Percentiles rank a stretch among this genome's conserved stretches.
Evolutionary conservation across 305 asterid genomes (phyloP).

Genomic region (Fraxinus xanthoxyloides): DNA sequence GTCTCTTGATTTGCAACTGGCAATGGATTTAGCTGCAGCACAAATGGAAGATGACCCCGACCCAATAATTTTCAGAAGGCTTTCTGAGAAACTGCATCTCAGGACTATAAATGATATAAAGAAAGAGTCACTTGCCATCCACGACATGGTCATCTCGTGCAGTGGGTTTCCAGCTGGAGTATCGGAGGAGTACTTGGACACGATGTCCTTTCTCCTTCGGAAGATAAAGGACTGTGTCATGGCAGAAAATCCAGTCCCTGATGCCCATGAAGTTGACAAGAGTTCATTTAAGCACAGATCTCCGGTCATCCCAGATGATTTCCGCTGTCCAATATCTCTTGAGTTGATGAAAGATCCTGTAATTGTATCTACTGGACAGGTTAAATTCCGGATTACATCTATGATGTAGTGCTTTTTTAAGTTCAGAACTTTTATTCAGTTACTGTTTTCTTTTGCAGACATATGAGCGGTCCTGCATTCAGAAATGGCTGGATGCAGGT

Average conservation of each 20-base stretch:
- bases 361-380: slow-evolving; percentile 98
- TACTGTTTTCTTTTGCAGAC: slow-evolving; percentile 51
- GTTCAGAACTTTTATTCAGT: slow-evolving; percentile 4
- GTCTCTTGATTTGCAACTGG: slow-evolving; percentile 74
- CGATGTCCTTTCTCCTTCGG: slow-evolving; percentile 67
- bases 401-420: slow-evolving; percentile 1
- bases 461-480: slow-evolving; percentile 84
- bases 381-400: slow-evolving; percentile 22
- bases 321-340: slow-evolving; percentile 95
- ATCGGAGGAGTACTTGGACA: slow-evolving; percentile 74
- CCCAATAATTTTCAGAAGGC: slow-evolving; percentile 59
- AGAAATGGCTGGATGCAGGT: slow-evolving; percentile 94
- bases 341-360: slow-evolving; percentile 99
- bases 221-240: slow-evolving; percentile 68
- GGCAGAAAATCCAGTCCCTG: slow-evolving; percentile 53
- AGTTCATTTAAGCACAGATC: slow-evolving; percentile 64
- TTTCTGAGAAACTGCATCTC: slow-evolving; percentile 80
- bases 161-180: slow-evolving; percentile 75
- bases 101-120: slow-evolving; percentile 63
- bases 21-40: slow-evolving; percentile 70
- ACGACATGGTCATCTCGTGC: slow-evolving; percentile 74
- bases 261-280: slow-evolving; percentile 59
- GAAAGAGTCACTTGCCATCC: slow-evolving; percentile 73
- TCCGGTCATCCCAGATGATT: slow-evolving; percentile 90
- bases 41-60: slow-evolving; percentile 74